These are phyloP conservation scores for Zasmidium citrigriseum DNA, from an alignment of 2,329 filamentous ascomycete genomes.

Conservation along the genomic window DNA sequence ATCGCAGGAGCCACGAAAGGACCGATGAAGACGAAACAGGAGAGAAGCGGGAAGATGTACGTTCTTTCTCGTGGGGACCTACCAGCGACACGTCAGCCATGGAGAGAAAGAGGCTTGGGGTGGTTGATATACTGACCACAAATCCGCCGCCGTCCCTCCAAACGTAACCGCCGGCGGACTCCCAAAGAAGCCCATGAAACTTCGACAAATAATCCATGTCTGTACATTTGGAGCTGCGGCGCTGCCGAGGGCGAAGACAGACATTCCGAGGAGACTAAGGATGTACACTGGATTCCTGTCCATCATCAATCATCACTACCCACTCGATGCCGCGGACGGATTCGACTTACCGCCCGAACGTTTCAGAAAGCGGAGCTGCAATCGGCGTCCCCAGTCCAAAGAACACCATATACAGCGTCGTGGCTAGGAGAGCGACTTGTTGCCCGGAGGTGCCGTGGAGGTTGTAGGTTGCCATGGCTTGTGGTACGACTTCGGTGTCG, in stretches of 20 bases:
- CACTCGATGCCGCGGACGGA: not conserved
- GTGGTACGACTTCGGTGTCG: not conserved
- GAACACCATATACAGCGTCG: conserved; percentile 48
- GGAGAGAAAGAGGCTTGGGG: conserved; percentile 42
- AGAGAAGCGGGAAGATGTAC: conserved; percentile 25
- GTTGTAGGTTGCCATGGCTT: not conserved
- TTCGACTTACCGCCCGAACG: conserved; percentile 20
- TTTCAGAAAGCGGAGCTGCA: conserved; percentile 42
- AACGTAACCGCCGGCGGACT: conserved; percentile 25
- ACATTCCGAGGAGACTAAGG: conserved; percentile 13
- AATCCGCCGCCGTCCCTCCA: conserved; percentile 27
- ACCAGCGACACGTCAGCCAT: conserved; percentile 42
- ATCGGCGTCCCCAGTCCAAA: conserved; percentile 40
- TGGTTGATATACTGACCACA: conserved; percentile 15
- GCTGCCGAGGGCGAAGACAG: conserved; percentile 16
- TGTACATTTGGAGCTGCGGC: conserved; percentile 24
- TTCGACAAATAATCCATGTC: conserved; percentile 24
- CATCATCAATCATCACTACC: conserved; percentile 16
- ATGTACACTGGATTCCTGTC: conserved; percentile 26
- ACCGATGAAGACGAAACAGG: conserved; percentile 6
- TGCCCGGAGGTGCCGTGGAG: not conserved
- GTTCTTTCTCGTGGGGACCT: not conserved
- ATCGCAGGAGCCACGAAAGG: conserved; percentile 24
- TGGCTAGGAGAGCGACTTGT: conserved; percentile 5
- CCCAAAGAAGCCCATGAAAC: conserved; percentile 27